Base-by-base conservation (phyloP, 805 yeast species). In the Teunomyces lycoperdinae region DNA sequence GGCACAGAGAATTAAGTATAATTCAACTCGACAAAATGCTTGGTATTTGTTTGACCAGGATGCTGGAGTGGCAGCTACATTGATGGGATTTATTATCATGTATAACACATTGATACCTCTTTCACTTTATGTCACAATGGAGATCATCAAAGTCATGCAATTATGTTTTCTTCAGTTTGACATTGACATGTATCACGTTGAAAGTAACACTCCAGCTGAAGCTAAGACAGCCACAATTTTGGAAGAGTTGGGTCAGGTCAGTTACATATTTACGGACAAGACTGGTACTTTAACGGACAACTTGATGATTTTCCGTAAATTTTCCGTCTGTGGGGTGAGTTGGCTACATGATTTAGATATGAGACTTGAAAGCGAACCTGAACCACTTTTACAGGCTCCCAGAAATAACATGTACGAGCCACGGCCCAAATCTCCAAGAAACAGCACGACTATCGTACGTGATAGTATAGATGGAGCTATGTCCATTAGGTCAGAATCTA, bases 231-330 rank as follows among this genome's bases (percentile, higher is more conserved):
- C 98, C 0, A 88, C 97, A 0, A 89, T 94, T 55, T 78, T 94
- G 54, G 99, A 94, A 63, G 99, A 94, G 67, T 73, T 94, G 57
- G 99, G 99, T 2, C 99, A 94, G 63, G 97, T 95, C 1, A 85
- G 96, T 43, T 91, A 92, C 61, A 79, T 94, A 3, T 94, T 94
- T 64, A 87, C 96, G 50, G 99, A 94, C 67, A 94, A 94, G 65
- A 94, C 99, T 0, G 99, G 99, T 8, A 94, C 99, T 0, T 76
- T 94, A 51, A 94, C 99, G 0, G 98, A 94, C 58, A 94, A 94
- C 62, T 70, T 84, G 57, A 94, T 94, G 99, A 70, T 92, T 26
- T 94, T 94, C 64, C 77, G 97, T 41, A 91, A 91, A 60, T 79
- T 92, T 55, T 81, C 95, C 8, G 84, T 94, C 4, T 85, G 87